Conservation (phyloP, 129 eudicot species). For the Smallanthus sonchifolius region DNA sequence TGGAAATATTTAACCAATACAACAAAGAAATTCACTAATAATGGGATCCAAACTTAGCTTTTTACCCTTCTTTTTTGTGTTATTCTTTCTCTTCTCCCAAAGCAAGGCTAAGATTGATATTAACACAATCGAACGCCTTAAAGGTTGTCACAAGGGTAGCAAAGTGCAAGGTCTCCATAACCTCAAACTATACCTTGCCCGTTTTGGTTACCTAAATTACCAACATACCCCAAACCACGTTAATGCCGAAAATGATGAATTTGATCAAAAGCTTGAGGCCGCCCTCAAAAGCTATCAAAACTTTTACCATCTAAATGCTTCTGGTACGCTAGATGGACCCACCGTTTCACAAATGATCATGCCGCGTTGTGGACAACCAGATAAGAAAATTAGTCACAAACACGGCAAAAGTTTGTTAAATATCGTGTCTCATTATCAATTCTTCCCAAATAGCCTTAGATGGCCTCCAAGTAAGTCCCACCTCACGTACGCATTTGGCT, state of each 20-base stretch:
- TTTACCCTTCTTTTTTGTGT: neutral
- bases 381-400: neutral
- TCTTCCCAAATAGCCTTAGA: neutral
- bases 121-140: neutral
- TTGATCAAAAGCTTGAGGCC: slow-evolving; percentile 18
- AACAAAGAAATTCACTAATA: too few species aligned
- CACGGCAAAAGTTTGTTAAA: neutral
- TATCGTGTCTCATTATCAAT: slow-evolving; percentile 8
- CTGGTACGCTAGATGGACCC: neutral
- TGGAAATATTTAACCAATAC: too few species aligned
- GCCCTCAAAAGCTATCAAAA: slow-evolving; percentile 22
- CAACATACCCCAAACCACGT: neutral
- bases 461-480: too few species aligned
- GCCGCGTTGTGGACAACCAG: neutral
- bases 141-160: slow-evolving; percentile 1
- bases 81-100: neutral
- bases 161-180: slow-evolving; percentile 9
- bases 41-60: neutral
- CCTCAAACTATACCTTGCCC: slow-evolving; percentile 26
- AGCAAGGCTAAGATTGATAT: neutral
- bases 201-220: slow-evolving; percentile 18
- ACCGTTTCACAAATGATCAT: slow-evolving; percentile 15
- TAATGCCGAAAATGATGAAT: neutral
- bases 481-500: too few species aligned
- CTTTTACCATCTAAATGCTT: slow-evolving; percentile 11